These are phyloP conservation scores for Curvularia verruculosa DNA, from an alignment of 2,329 filamentous ascomycete genomes.

Conservation along the genomic window DNA sequence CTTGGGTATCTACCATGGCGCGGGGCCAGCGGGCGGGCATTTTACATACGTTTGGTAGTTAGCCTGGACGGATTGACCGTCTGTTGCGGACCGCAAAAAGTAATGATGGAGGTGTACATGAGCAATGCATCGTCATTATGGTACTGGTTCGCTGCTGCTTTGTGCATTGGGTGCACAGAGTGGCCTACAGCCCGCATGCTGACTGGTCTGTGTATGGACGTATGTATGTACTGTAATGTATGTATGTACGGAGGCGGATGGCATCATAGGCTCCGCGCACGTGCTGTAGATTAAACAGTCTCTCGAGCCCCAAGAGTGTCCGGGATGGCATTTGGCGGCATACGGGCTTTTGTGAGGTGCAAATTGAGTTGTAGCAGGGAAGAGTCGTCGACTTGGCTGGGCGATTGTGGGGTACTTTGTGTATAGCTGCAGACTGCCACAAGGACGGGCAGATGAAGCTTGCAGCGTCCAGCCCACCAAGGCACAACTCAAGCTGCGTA, in stretches of 20 bases:
- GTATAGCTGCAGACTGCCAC: neutral
- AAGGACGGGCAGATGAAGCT: neutral
- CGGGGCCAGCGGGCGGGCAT: conserved; percentile 2
- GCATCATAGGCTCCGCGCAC: neutral
- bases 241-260: neutral
- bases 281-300: neutral
- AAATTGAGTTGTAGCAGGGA: neutral
- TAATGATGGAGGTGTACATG: neutral
- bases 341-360: neutral
- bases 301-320: neutral
- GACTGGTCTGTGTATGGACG: neutral
- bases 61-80: neutral
- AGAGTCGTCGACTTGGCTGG: neutral
- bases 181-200: neutral
- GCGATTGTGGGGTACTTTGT: conserved; percentile 6
- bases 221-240: too few relatives aligned
- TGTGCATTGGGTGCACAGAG: neutral
- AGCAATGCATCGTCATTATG: neutral
- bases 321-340: neutral
- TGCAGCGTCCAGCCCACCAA: neutral
- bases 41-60: neutral
- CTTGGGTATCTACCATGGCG: neutral
- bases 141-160: neutral
- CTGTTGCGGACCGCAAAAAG: neutral
- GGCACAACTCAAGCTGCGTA: neutral